Evolutionary conservation across 2,329 filamentous ascomycete genomes (phyloP).

Genomic region (Bipolaris victoriae): DNA sequence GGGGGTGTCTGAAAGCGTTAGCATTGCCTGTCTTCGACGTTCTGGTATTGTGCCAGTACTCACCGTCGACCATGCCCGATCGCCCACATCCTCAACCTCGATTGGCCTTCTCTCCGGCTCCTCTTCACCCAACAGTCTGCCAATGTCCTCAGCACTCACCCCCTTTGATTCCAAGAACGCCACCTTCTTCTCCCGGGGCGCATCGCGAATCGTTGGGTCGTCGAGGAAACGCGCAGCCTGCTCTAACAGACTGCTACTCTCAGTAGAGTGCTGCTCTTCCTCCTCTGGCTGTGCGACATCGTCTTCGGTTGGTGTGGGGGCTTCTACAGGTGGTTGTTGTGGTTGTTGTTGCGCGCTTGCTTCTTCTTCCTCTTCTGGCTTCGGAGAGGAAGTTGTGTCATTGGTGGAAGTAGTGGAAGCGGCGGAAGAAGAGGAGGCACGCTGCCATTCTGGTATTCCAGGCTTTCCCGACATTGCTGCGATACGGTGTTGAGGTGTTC

Average conservation of each 20-base stretch:
- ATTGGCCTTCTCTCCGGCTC: constrained; percentile 16
- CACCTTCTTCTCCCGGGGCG: constrained; percentile 73
- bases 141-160: constrained; percentile 69
- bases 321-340: constrained; percentile 17
- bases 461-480: constrained; percentile 30
- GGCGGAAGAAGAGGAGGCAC: constrained; percentile 15
- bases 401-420: constrained; percentile 9
- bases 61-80: constrained; percentile 40
- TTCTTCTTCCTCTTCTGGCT: constrained; percentile 24
- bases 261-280: constrained; percentile 5
- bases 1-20: constrained; percentile 28
- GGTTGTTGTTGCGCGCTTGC: constrained; percentile 20
- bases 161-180: constrained; percentile 81
- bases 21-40: not conserved
- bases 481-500: not conserved
- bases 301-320: constrained; percentile 20
- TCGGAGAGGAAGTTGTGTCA: constrained; percentile 11
- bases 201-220: constrained; percentile 73
- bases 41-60: constrained; percentile 7
- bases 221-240: constrained; percentile 78
- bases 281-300: constrained; percentile 8
- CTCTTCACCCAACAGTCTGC: constrained; percentile 62
- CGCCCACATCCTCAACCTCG: constrained; percentile 30
- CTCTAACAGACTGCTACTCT: constrained; percentile 55
- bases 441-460: constrained; percentile 47